phyloP scores from a whole-genome alignment of 2,329 filamentous ascomycete species.

The Paraphaeosphaeria sporulosa region DNA sequence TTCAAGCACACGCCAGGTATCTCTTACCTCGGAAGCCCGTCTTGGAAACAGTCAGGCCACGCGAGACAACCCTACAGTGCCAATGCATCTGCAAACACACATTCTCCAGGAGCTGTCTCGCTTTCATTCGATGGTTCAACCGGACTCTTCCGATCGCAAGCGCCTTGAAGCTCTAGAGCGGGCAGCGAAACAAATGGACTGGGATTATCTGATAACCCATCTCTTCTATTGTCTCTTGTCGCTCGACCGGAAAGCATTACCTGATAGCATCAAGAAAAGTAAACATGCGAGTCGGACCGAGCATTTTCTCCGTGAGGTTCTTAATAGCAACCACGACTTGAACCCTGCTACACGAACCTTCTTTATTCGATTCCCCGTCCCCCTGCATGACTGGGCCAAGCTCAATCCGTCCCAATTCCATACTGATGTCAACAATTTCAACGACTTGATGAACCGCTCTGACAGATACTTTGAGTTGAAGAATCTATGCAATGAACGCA shows the following conservation, averaged over 20 bases:
- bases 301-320: conserved; percentile 51
- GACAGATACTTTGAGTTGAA: conserved; percentile 20
- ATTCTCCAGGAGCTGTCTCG: conserved; percentile 17
- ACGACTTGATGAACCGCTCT: conserved; percentile 54
- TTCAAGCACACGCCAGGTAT: conserved; percentile 9
- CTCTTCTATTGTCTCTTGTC: conserved; percentile 38
- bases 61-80: too few species aligned
- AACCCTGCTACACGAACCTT: conserved; percentile 51
- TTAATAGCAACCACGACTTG: conserved; percentile 57
- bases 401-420: conserved; percentile 35
- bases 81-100: not conserved
- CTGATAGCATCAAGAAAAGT: conserved; percentile 49
- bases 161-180: conserved; percentile 44
- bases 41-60: not conserved
- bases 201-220: conserved; percentile 40
- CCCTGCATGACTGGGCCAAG: conserved; percentile 35
- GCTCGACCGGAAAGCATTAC: conserved; percentile 43
- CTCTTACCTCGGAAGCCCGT: too few species aligned
- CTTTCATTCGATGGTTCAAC: conserved; percentile 13
- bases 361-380: conserved; percentile 58
- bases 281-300: conserved; percentile 38
- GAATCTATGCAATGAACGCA: conserved; percentile 27
- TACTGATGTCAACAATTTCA: conserved; percentile 42
- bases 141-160: conserved; percentile 14
- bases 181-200: conserved; percentile 37